Evolutionary conservation across 257 asterid genomes (phyloP).

Genomic region (Gentiana macrophylla): DNA sequence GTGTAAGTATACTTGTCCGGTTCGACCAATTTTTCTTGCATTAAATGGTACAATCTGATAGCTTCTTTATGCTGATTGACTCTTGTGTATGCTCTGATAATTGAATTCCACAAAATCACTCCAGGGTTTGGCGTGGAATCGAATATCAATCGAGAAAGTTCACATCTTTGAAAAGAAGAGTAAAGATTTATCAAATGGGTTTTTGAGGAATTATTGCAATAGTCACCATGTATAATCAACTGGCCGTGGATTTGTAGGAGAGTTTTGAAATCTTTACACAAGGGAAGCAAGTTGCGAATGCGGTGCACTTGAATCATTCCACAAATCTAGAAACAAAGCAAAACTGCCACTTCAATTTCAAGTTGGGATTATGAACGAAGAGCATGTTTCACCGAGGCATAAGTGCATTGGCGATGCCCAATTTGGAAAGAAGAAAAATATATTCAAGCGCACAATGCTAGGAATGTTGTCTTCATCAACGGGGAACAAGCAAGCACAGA

Average conservation of each 20-base stretch:
- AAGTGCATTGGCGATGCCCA: background rate
- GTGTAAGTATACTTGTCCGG: slow-evolving; percentile 34
- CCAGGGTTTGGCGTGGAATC: slow-evolving; percentile 14
- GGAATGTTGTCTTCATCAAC: background rate
- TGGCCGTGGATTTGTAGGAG: slow-evolving; percentile 29
- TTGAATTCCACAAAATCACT: slow-evolving; percentile 22
- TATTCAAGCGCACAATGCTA: background rate
- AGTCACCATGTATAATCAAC: slow-evolving; percentile 16
- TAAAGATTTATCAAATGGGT: slow-evolving; percentile 27
- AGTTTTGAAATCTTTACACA: slow-evolving; percentile 15
- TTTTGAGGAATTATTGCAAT: slow-evolving; percentile 7
- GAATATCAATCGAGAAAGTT: slow-evolving; percentile 22
- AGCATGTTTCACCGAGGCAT: background rate
- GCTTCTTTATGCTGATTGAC: slow-evolving; percentile 17
- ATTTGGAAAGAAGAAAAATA: background rate
- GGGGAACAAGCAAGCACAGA: too few species aligned
- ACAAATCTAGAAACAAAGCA: background rate
- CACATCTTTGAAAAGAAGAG: slow-evolving; percentile 24
- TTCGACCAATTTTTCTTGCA: slow-evolving; percentile 8
- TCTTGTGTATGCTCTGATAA: slow-evolving; percentile 24
- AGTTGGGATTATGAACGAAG: slow-evolving; percentile 8
- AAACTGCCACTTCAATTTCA: slow-evolving; percentile 8
- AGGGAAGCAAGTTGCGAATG: slow-evolving; percentile 12
- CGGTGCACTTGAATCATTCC: background rate
- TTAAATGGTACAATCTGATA: slow-evolving; percentile 15